A percentile compares a stretch with the other conserved stretches of the same genome.
Evolutionary conservation across 176 grass and related monocot genomes (phyloP).

Genomic region (Themeda triandra): DNA sequence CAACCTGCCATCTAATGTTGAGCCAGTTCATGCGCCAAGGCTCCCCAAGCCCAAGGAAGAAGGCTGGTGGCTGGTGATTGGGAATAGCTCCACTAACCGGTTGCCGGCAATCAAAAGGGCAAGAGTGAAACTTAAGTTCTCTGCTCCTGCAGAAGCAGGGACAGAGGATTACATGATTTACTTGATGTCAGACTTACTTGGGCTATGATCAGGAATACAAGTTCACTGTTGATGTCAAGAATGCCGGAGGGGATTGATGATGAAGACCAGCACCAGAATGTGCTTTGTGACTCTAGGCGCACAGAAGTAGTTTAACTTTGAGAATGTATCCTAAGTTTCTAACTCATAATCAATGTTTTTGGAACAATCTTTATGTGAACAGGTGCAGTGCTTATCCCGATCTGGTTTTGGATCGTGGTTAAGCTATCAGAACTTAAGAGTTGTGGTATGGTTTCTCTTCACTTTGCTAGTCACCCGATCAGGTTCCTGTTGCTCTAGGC

Average conservation of each 20-base stretch:
- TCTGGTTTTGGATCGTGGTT: too few relatives aligned
- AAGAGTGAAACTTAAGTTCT: slow-evolving; percentile 74
- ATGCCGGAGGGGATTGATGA: slow-evolving; percentile 47
- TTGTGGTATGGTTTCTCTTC: too few relatives aligned
- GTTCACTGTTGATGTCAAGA: slow-evolving; percentile 62
- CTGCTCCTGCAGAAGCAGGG: slow-evolving; percentile 48
- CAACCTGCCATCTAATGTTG: slow-evolving; percentile 47
- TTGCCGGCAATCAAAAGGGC: slow-evolving; percentile 82
- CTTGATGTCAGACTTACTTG: slow-evolving; percentile 85
- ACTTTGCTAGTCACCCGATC: too few relatives aligned
- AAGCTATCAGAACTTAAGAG: too few relatives aligned
- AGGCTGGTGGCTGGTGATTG: slow-evolving; percentile 86
- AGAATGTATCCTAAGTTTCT: too few relatives aligned
- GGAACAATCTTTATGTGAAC: too few relatives aligned
- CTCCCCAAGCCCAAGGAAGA: slow-evolving; percentile 89
- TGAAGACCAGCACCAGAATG: too few relatives aligned
- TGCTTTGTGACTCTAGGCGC: too few relatives aligned
- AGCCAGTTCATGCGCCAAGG: slow-evolving; percentile 65
- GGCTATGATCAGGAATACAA: slow-evolving; percentile 91
- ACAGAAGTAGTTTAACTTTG: too few relatives aligned
- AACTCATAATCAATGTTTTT: too few relatives aligned
- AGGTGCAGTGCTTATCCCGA: too few relatives aligned
- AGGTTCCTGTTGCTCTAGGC: too few relatives aligned
- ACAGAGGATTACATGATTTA: slow-evolving; percentile 75
- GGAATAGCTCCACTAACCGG: slow-evolving; percentile 59